Evolutionary conservation across 768 basidiomycete genomes (phyloP).

Genomic region (Boletus speciosus): DNA sequence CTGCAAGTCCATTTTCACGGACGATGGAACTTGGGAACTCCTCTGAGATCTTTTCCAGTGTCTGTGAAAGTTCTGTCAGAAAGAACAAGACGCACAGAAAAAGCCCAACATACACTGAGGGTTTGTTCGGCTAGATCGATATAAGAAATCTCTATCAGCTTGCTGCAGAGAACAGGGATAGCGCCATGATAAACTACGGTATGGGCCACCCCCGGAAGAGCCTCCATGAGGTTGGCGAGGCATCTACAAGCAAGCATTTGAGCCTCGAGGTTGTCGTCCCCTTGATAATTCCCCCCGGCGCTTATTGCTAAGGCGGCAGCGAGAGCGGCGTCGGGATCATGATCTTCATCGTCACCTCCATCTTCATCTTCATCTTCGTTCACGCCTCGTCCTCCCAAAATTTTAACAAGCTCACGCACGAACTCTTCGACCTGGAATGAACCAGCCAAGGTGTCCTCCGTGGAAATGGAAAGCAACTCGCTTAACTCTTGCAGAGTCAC

Average conservation of each 20-base stretch:
- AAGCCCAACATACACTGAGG: constrained; percentile 69
- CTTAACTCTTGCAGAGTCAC: constrained; percentile 91
- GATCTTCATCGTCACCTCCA: constrained; percentile 59
- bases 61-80: constrained; percentile 47
- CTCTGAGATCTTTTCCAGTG: constrained; percentile 96
- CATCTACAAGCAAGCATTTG: constrained; percentile 96
- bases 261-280: constrained; percentile 87
- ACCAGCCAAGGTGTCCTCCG: constrained; percentile 93
- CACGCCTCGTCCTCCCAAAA: constrained; percentile 76
- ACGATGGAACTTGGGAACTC: constrained; percentile 96
- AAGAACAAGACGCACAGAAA: background rate
- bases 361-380: constrained; percentile 73
- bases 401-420: constrained; percentile 87
- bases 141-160: constrained; percentile 93
- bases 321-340: constrained; percentile 83
- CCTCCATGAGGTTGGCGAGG: constrained; percentile 97
- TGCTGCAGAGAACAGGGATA: constrained; percentile 95
- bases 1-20: constrained; percentile 90
- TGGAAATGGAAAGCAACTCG: constrained; percentile 92
- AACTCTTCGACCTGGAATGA: constrained; percentile 95
- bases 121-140: constrained; percentile 99
- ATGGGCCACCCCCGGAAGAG: constrained; percentile 95
- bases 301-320: constrained; percentile 87
- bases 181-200: constrained; percentile 98
- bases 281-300: constrained; percentile 61